Evolutionary conservation across 768 basidiomycete genomes (phyloP), one percentile per base, ranked within the genome.

Genomic region (Rubroboletus satanas): DNA sequence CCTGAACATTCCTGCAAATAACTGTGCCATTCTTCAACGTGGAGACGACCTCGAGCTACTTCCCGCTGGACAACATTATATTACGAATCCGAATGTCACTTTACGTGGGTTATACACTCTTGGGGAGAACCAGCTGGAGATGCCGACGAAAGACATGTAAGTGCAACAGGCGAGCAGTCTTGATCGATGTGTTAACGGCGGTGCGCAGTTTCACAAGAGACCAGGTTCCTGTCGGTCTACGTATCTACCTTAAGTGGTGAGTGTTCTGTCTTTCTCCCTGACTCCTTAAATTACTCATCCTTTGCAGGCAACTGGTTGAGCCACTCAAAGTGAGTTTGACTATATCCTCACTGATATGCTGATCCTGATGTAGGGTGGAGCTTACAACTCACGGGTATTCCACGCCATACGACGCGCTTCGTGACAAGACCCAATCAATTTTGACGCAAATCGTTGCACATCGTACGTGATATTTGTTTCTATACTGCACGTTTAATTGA

Each of bases 91-190:
- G 4, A 90, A 84, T 54, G 85, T 92, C 44, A 91, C 90, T 3
- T 72, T 92, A 5, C 86, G 90, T 52, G 88, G 88, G 4, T 62
- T 92, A 18, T 92, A 83, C 69, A 89, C 90, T 1, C 79, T 88
- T 3, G 90, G 90, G 29, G 90, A 92, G 67, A 90, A 88, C 62
- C 90, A 92, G 67, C 68, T 89, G 29, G 90, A 91, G 67, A 87
- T 91, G 85, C 89, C 90, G 4, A 91, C 89, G 8, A 91, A 91
- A 71, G 88, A 90, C 60, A 90, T 90, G 87, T 87, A 61, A 61
- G 85, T 72, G 12, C 37, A 48, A 5, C 12, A 18, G 14, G 8
- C 7, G 42, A 18, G 14, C 15, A 43, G 10, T 38, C 26, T 2
- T 8, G 23, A 42, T 18, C 3, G 1, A 14, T 39, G 9, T 44